Evolutionary conservation across 2,329 filamentous ascomycete genomes (phyloP), one percentile per base, ranked within the genome.

Genomic region (Cordyceps sp.): DNA sequence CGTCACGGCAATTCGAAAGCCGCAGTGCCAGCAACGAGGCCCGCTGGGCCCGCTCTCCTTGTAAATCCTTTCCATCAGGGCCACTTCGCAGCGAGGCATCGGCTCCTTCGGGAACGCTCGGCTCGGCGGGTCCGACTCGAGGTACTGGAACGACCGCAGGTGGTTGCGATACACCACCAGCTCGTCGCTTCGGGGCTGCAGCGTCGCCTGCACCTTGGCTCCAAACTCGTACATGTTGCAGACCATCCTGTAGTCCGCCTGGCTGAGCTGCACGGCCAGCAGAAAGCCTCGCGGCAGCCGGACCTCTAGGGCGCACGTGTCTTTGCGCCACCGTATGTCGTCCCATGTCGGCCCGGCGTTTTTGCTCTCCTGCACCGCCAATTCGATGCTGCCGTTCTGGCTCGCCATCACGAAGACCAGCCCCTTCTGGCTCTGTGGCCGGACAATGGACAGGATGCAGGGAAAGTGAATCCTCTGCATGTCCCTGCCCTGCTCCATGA

Each of bases 211-310:
- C 3, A 88, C 72, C 44, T 80, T 83, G 40, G 68, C 69, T 18
- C 79, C 82, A 49, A 92, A 88, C 37, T 93, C 83, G 41, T 85
- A 83, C 53, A 92, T 83, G 43, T 73, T 79, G 72, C 78, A 86
- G 10, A 93, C 55, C 39, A 70, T 74, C 38, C 76, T 71, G 57
- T 80, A 93, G 47, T 93, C 83, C n/a, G 69, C 60, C 43, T 85
- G 79, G 12, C 64, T 65, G 47, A 85, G 75, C 39, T 78, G 73
- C 14, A 90, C 58, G 15, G 69, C 69, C 26, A 93, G 56, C 36
- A 77, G 59, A 45, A 90, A 88, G 1, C 81, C 81, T 40, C 82
- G 73, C 1, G 81, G 78, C 14, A 93, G 57, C 37, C 69, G 70
- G 24, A 93, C 52, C 15, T 75, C 70, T 35, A 93, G 63, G 0